Conservation (phyloP, 345 rosid genomes). For the Corymbia maculata region DNA sequence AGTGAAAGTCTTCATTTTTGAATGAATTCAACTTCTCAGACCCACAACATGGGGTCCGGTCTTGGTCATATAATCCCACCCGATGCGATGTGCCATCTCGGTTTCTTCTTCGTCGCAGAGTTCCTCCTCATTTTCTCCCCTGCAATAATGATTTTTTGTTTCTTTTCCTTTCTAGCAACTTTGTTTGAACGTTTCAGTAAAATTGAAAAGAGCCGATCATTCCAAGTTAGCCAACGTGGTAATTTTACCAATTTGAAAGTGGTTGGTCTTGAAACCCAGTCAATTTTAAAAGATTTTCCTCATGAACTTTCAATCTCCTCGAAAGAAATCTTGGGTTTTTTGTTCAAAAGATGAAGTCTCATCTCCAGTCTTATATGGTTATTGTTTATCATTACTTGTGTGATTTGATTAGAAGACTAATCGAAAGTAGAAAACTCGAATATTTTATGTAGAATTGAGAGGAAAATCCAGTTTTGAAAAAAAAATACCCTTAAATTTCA, state of each 20-base stretch:
- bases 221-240: neutral
- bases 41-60: too few relatives aligned
- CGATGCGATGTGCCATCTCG: neutral
- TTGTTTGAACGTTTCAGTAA: neutral
- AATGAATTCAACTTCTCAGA: neutral
- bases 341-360: neutral
- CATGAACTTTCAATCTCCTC: neutral
- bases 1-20: neutral
- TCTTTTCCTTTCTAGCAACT: neutral
- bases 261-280: neutral
- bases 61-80: neutral
- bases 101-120: neutral
- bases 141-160: neutral
- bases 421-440: too few relatives aligned
- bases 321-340: neutral
- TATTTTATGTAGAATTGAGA: too few relatives aligned
- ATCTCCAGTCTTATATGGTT: neutral
- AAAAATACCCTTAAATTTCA: too few relatives aligned
- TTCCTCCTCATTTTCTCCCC: neutral
- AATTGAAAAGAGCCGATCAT: neutral
- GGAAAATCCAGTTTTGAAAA: too few relatives aligned
- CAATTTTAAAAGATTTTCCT: neutral
- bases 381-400: too few relatives aligned
- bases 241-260: neutral
- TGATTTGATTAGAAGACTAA: too few relatives aligned